phyloP scores from a whole-genome alignment of 805 yeast species.

The Cyberlindnera xishuangbannaensis region DNA sequence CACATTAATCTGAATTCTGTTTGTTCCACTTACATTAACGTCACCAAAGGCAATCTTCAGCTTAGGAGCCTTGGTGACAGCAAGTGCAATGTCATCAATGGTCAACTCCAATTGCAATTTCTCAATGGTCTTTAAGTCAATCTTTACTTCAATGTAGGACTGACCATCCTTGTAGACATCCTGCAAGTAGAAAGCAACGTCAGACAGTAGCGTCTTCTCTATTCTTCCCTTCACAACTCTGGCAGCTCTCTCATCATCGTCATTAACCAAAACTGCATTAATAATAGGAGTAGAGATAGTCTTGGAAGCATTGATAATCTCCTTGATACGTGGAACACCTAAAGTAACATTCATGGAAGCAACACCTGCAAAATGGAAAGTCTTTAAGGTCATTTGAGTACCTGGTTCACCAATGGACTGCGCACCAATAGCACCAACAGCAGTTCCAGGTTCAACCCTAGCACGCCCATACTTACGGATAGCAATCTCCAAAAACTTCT shows the following conservation, averaged over 20 bases:
- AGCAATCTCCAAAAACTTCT: conserved; percentile 67
- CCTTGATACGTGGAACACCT: conserved; percentile 99
- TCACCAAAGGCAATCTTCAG: conserved; percentile 74
- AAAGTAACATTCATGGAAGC: conserved; percentile 98
- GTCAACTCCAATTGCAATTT: conserved; percentile 84
- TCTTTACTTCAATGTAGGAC: conserved; percentile 74
- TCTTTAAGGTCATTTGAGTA: conserved; percentile 94
- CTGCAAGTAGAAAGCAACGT: conserved; percentile 83
- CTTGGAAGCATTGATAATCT: conserved; percentile 95
- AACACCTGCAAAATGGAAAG: conserved; percentile 99
- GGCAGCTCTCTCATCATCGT: conserved; percentile 94
- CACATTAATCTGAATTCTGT: conserved; percentile 62
- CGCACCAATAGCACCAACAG: conserved; percentile 99
- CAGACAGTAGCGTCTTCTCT: conserved; percentile 84
- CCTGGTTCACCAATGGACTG: conserved; percentile 99
- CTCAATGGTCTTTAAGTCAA: conserved; percentile 82
- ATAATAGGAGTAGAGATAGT: conserved; percentile 94
- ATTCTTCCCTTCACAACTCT: conserved; percentile 97
- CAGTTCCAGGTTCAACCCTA: conserved; percentile 97
- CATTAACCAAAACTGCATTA: conserved; percentile 88
- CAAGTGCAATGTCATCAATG: conserved; percentile 78
- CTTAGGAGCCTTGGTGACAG: conserved; percentile 81
- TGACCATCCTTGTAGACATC: conserved; percentile 83
- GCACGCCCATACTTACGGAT: conserved; percentile 80
- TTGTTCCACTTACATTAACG: conserved; percentile 59